Conservation (phyloP, 1,284 basidiomycete genomes). For the Ceratobasidium sp. region DNA sequence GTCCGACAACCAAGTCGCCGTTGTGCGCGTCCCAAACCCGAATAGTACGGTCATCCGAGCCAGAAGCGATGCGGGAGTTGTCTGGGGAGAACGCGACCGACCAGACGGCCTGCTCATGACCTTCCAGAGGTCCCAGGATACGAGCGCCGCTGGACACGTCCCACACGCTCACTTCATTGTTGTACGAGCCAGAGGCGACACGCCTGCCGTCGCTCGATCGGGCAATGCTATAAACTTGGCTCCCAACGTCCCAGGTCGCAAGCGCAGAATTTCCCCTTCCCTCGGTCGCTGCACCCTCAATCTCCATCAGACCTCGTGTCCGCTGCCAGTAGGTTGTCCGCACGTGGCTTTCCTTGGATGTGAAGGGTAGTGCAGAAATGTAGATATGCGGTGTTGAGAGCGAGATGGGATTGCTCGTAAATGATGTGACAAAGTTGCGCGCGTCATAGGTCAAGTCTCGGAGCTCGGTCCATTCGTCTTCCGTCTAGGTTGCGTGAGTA, state of each 20-base stretch:
- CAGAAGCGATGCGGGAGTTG: too few relatives aligned
- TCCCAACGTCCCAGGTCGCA: not conserved
- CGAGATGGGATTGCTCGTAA: not conserved
- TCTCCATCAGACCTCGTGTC: not conserved
- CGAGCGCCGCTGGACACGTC: not conserved
- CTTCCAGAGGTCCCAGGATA: too few relatives aligned
- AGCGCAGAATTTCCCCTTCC: not conserved
- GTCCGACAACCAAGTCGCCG: too few relatives aligned
- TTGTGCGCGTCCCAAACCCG: too few relatives aligned
- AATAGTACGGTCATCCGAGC: too few relatives aligned
- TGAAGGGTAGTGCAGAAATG: conserved; percentile 29
- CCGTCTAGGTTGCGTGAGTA: not conserved
- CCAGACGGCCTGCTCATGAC: too few relatives aligned
- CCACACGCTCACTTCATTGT: too few relatives aligned
- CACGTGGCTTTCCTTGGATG: not conserved
- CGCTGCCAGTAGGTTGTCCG: not conserved
- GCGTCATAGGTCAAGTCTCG: conserved; percentile 2
- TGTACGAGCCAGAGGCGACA: too few relatives aligned
- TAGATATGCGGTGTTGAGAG: conserved; percentile 37
- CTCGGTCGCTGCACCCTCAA: not conserved
- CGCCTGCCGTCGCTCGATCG: too few relatives aligned
- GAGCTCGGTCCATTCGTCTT: too few relatives aligned
- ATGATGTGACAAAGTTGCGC: not conserved
- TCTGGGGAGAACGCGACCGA: conserved; percentile 37
- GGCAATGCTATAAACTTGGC: not conserved